Base-by-base conservation (phyloP, 106 monocot species). In the Apostasia ramifera region DNA sequence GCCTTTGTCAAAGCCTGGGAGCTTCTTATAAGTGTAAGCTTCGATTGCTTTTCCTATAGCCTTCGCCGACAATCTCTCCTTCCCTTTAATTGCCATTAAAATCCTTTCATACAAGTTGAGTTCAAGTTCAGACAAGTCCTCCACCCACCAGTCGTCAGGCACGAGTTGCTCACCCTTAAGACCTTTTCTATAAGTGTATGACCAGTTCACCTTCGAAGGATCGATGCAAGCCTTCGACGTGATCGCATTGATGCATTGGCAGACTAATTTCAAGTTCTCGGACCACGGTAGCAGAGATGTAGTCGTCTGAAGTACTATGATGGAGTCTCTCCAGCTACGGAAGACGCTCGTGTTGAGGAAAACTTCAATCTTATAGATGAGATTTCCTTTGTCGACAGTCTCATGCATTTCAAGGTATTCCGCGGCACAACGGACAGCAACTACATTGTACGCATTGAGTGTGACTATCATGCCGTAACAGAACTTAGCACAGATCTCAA, bases 401-500 rank as follows among this genome's bases (percentile, higher is more conserved):
- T 86, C 82, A 5, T 59, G 51, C 86, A 86, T 86, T 73, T 82
- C 79, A 3, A 86, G 71, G 39, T 82, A 86, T 47, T 82, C 86
- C 6, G 86, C 82, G 0, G 86, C 86, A 9, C 86, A 86, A 10
- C 76, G 69, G 11, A 71, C 79, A 14, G 82, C 76, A 14, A 69
- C 73, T 9, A 86, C 82, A 40, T 82, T 86, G 74, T 82, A 63
- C 4, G 86, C 82, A 59, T 86, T 86, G 55, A 86, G 73, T 2
- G 76, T 77, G 12, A 86, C 77, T 13, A 44, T 76, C 76, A 82
- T 79, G 53, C 82, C 79, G 2, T 86, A 86, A 44, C 86, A 86
- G 57, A 85, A 85, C 62, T 85, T 85, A 6, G 78, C 81, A 55
- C 85, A 85, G 8, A 81, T 78, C 49, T 85, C 86, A 44, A 86